Percentiles rank a stretch among this genome's conserved stretches.
phyloP scores from a whole-genome alignment of 2,329 filamentous ascomycete genomes.

The Aschersonia sp. region DNA sequence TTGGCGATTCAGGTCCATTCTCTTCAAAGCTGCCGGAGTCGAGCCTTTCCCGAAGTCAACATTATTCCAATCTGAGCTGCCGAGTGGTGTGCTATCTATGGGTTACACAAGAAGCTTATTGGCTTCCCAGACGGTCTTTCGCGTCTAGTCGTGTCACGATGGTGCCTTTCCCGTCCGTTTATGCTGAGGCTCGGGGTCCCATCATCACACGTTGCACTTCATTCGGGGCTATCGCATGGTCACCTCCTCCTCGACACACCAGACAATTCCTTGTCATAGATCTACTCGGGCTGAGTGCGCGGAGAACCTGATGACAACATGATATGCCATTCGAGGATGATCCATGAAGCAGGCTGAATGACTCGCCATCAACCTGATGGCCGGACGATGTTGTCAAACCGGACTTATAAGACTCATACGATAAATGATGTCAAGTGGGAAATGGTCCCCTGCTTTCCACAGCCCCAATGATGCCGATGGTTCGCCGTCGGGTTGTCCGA shows the following conservation, averaged over 20 bases:
- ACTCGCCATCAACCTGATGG: neutral
- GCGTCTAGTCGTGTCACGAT: neutral
- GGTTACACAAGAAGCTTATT: constrained; percentile 3
- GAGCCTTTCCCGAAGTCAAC: neutral
- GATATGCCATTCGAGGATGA: too few relatives aligned
- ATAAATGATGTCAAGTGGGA: neutral
- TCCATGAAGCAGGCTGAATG: too few relatives aligned
- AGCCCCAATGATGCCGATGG: neutral
- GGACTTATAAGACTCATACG: neutral
- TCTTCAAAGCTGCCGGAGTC: neutral
- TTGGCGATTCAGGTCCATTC: neutral
- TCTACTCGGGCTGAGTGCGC: neutral
- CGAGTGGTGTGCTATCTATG: constrained; percentile 4
- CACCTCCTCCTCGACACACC: constrained; percentile 1
- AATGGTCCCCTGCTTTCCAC: neutral
- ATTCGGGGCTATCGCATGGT: neutral
- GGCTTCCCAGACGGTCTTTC: neutral
- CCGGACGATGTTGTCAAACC: neutral
- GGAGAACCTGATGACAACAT: too few relatives aligned
- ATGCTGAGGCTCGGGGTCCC: neutral
- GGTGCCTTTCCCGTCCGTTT: neutral
- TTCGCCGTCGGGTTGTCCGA: neutral
- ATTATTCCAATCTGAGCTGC: neutral
- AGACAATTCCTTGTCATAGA: neutral
- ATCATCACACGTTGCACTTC: neutral